Evolutionary conservation across 129 eudicot genomes (phyloP), one percentile per base, ranked within the genome.

Genomic region (Flaveria sonorensis): DNA sequence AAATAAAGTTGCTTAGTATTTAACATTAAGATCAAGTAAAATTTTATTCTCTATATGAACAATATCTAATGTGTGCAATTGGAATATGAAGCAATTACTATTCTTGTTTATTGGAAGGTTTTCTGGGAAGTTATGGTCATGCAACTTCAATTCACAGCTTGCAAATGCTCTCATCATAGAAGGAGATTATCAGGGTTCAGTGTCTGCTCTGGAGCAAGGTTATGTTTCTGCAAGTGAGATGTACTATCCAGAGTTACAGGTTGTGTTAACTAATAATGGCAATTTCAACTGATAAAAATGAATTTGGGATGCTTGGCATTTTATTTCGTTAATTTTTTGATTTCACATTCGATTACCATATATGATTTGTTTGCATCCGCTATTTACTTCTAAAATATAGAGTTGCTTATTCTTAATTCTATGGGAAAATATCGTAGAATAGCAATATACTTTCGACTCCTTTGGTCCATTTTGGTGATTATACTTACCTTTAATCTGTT

Each of bases 61-160:
- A 24, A 11, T 48, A 36, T 6, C 32, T 11, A 45, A 28, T 47
- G 40, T 80, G 26, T 48, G 45, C 21, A 30, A 24, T 11, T 53
- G 43, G 30, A 28, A 16, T 72, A 51, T 76, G 20, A 36, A 60
- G 76, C 55, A 69, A 40, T 59, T 75, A 39, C 70, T 68, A 19
- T 76, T 72, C 62, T 70, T 68, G 23, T 56, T 65, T 82, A 39
- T 56, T 85, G 79, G 82, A 85, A 93, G 98, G 91, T 90, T 94
- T 91, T 71, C 91, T 68, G 97, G 90, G 75, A 89, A 85, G 72
- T 84, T 95, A 79, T 95, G 99, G 99, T 88, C 85, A 64, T 95
- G 99, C 88, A 95, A 95, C 85, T 95, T 95, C 88, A 89, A 84
- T 83, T 95, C 97, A 70, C 99, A 95, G 90, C 96, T 91, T 69